Evolutionary conservation across 106 monocot genomes (phyloP), one percentile per base, ranked within the genome.

Genomic region (Apostasia ramifera): DNA sequence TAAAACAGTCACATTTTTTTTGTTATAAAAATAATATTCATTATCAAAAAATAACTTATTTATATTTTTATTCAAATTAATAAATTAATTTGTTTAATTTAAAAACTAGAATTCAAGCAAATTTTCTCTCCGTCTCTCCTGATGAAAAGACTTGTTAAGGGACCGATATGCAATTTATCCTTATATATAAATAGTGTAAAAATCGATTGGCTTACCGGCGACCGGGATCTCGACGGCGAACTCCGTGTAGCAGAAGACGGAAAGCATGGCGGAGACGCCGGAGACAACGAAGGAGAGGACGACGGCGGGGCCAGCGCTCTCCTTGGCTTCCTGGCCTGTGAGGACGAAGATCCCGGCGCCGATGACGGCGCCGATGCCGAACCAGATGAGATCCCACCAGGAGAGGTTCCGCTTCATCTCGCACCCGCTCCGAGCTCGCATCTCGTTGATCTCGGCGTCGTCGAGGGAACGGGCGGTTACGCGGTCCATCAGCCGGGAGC

Each of bases 301-400:
- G 26, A 94, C 86, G 44, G 93, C 86, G 2, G 93, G 89, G 0
- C 93, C 93, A 8, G 84, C 77, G 1, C 4, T 79, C 1, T 76
- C 42, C 53, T 14, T 66, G 1, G 89, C 93, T 67, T 89, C 83
- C 64, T 84, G 80, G 6, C 89, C 93, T 0, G 93, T 94, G 59
- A 89, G 89, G 37, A 89, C 89, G 78, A 94, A 94, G 54, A 94
- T 86, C 1, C 93, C 93, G 42, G 93, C 81, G 7, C 93, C 93
- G 71, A 94, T 90, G 51, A 94, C 89, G 8, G 93, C 86, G 2
- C 93, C 93, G 66, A 94, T 80, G 41, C 93, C 93, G 71, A 94
- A 90, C 86, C 86, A 89, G 47, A 84, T 86, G 53, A 94, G 93
- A 66, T 92, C 92, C 92, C 92, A 92, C 86, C 89, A 86, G 0